A percentile compares a stretch with the other conserved stretches of the same genome.
These are phyloP conservation scores for Eruca vesicaria DNA, from an alignment of 441 rosid genomes.

Conservation along the genomic window DNA sequence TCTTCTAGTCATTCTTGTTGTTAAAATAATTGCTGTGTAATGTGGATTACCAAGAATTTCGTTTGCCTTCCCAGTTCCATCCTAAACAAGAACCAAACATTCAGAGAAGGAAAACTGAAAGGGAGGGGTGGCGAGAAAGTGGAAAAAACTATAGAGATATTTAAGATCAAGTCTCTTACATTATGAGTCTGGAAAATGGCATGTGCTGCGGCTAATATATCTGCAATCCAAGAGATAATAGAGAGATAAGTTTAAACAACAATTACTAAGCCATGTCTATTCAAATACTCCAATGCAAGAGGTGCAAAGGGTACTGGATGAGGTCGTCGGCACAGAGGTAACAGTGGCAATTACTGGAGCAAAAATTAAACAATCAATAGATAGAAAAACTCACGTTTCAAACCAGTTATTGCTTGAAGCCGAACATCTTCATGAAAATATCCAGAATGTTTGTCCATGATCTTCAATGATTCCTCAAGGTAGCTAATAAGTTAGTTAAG, in stretches of 20 bases:
- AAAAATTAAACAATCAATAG: conserved; percentile 2
- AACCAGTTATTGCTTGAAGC: conserved; percentile 84
- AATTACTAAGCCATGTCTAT: no score
- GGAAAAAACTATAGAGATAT: conserved; percentile 11
- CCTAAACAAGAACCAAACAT: conserved; percentile 50
- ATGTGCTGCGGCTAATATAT: conserved; percentile 83
- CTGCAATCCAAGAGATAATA: no score
- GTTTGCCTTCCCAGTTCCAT: conserved; percentile 65
- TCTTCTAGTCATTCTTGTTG: conserved; percentile 12
- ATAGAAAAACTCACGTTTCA: conserved; percentile 67
- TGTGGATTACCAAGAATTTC: conserved; percentile 69
- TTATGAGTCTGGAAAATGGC: conserved; percentile 70
- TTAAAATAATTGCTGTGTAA: neutral
- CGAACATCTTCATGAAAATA: conserved; percentile 99
- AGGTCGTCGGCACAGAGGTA: neutral
- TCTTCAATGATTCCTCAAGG: conserved; percentile 85
- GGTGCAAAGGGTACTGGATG: conserved; percentile 1
- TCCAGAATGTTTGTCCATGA: conserved; percentile 78
- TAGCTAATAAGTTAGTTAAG: conserved; percentile 67
- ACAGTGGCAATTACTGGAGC: conserved; percentile 5
- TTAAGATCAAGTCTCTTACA: conserved; percentile 51
- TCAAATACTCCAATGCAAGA: conserved; percentile 25
- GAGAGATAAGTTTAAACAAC: no score
- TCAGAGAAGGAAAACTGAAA: neutral
- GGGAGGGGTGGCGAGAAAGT: neutral